Conservation (phyloP, 2,329 filamentous ascomycete genomes). For the Talaromyces sp. region DNA sequence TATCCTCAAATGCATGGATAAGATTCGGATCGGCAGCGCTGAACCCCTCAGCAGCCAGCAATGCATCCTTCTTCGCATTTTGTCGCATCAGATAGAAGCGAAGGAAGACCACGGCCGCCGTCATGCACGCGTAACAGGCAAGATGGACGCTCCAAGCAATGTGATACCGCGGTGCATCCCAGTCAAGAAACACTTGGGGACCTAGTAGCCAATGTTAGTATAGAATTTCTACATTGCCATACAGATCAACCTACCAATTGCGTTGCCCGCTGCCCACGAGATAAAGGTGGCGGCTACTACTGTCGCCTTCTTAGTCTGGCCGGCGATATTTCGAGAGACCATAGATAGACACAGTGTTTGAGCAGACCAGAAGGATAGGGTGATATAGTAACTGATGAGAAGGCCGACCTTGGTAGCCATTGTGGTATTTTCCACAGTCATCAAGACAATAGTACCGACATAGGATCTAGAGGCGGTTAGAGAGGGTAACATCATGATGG, state of each 20-base stretch:
- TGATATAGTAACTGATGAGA: slow-evolving; percentile 74
- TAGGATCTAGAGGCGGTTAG: slow-evolving; percentile 8
- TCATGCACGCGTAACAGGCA: slow-evolving; percentile 66
- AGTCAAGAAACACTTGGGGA: slow-evolving; percentile 65
- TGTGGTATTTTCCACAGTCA: slow-evolving; percentile 65
- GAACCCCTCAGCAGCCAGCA: slow-evolving; percentile 46
- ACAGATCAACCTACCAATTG: slow-evolving; percentile 54
- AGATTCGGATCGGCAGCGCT: slow-evolving; percentile 47
- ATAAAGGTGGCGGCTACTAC: slow-evolving; percentile 71
- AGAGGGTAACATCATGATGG: neutral
- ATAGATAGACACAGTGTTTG: slow-evolving; percentile 69
- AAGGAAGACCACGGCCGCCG: slow-evolving; percentile 60
- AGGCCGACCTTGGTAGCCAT: slow-evolving; percentile 66
- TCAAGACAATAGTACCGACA: slow-evolving; percentile 57
- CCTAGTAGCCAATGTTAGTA: slow-evolving; percentile 36
- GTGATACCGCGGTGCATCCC: slow-evolving; percentile 66
- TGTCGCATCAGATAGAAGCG: slow-evolving; percentile 60
- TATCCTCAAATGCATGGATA: slow-evolving; percentile 63
- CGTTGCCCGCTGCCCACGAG: slow-evolving; percentile 69
- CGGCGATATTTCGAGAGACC: slow-evolving; percentile 70
- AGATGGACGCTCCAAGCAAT: slow-evolving; percentile 71
- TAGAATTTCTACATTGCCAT: neutral
- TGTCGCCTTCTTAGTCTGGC: slow-evolving; percentile 72
- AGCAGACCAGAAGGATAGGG: slow-evolving; percentile 75
- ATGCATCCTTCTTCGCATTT: slow-evolving; percentile 61